Percentiles rank a stretch among this genome's conserved stretches.
Conservation (phyloP, 306 rosid genomes). For the Mimosa pudica region DNA sequence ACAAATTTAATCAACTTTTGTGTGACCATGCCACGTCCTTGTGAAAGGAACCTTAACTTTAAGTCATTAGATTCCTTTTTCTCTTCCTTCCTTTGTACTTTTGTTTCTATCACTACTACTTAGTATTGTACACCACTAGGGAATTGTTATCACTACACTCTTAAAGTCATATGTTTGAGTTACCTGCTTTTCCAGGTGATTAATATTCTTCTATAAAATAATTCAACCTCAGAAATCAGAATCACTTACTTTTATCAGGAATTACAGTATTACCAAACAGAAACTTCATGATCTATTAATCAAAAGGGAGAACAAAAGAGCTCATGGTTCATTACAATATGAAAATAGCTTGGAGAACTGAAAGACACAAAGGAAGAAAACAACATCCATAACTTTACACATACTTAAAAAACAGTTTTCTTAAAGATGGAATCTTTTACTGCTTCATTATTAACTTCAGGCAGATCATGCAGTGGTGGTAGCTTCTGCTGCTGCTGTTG, state of each 20-base stretch:
- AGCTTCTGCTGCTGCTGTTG: not conserved
- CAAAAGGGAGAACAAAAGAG: slow-evolving; percentile 12
- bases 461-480: slow-evolving; percentile 20
- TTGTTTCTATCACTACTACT: slow-evolving; percentile 1
- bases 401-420: not conserved
- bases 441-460: slow-evolving; percentile 19
- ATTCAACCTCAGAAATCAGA: slow-evolving; percentile 6
- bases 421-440: slow-evolving; percentile 13
- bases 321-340: slow-evolving; percentile 26
- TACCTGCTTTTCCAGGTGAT: slow-evolving; percentile 28
- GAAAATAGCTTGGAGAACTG: slow-evolving; percentile 19
- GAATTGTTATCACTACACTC: slow-evolving; percentile 29
- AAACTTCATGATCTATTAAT: slow-evolving; percentile 26
- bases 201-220: not conserved
- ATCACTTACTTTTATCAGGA: slow-evolving; percentile 20
- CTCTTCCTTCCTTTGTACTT: not conserved
- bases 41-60: slow-evolving; percentile 28
- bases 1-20: slow-evolving; percentile 9
- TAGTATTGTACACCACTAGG: slow-evolving; percentile 22
- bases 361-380: slow-evolving; percentile 20
- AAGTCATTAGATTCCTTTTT: slow-evolving; percentile 11
- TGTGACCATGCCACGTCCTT: slow-evolving; percentile 13
- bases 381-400: slow-evolving; percentile 21
- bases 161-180: slow-evolving; percentile 37
- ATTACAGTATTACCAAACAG: slow-evolving; percentile 17